A percentile compares a stretch with the other conserved stretches of the same genome.
Conservation (phyloP, 345 rosid species). For the Angophora floribunda region DNA sequence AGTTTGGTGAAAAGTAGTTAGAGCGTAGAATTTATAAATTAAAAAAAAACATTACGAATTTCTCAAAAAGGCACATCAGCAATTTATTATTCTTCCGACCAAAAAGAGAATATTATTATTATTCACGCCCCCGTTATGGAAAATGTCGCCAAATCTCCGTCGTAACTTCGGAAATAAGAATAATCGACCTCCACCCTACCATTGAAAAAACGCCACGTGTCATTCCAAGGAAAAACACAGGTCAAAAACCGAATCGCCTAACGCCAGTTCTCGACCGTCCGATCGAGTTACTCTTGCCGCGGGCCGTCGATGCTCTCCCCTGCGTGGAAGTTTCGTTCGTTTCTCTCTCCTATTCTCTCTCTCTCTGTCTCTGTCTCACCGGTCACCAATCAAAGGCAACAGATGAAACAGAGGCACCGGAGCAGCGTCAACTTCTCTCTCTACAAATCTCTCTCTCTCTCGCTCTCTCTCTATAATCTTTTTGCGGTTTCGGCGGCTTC, state of each 20-base stretch:
- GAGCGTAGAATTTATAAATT: background rate
- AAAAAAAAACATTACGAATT: background rate
- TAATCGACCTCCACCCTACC: background rate
- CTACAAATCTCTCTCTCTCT: background rate
- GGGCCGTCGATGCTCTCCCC: background rate
- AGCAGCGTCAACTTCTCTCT: background rate
- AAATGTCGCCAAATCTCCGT: background rate
- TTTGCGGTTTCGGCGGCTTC: background rate
- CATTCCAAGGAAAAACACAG: background rate
- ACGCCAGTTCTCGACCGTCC: background rate
- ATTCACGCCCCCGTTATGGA: background rate
- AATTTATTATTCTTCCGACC: background rate
- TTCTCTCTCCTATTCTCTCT: background rate
- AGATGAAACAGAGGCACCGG: background rate
- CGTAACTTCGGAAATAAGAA: background rate
- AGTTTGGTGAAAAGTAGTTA: background rate
- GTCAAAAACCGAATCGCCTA: background rate
- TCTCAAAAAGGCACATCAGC: background rate
- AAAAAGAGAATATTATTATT: background rate
- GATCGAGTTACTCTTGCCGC: background rate
- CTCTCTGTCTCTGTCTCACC: background rate
- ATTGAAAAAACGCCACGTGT: background rate
- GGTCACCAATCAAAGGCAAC: background rate
- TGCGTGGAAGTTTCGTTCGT: background rate
- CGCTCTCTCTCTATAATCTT: background rate